Evolutionary conservation across 148 eudicot species (phyloP).

Genomic region (Vaccinium macrocarpon): DNA sequence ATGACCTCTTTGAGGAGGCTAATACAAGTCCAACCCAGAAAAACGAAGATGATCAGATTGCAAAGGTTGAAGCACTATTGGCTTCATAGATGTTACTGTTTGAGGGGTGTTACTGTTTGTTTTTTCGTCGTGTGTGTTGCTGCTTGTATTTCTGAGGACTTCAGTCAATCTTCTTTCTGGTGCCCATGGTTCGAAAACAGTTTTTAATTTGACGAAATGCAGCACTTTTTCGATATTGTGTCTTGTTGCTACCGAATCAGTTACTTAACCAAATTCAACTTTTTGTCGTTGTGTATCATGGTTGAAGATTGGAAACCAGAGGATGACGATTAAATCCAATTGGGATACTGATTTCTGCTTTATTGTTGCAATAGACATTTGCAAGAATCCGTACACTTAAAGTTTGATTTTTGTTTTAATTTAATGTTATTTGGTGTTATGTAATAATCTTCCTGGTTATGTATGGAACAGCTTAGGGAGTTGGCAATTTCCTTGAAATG

Average conservation of each 20-base stretch:
- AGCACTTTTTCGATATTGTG: background rate
- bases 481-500: background rate
- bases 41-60: constrained; percentile 79
- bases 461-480: background rate
- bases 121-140: background rate
- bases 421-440: background rate
- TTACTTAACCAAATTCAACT: background rate
- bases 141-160: background rate
- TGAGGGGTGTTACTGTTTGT: background rate
- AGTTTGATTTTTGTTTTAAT: background rate
- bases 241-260: background rate
- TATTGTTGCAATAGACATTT: background rate
- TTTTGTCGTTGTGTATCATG: background rate
- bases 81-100: constrained; percentile 39
- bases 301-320: background rate
- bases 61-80: constrained; percentile 84
- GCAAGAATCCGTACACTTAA: background rate
- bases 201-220: background rate
- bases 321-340: background rate
- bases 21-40: constrained; percentile 59
- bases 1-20: constrained; percentile 79
- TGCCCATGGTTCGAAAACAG: background rate
- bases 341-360: background rate
- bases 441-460: background rate
- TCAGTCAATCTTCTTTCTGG: background rate